Evolutionary conservation across 2,329 filamentous ascomycete species (phyloP).

Genomic region (Trichoderma atrobrunneum): DNA sequence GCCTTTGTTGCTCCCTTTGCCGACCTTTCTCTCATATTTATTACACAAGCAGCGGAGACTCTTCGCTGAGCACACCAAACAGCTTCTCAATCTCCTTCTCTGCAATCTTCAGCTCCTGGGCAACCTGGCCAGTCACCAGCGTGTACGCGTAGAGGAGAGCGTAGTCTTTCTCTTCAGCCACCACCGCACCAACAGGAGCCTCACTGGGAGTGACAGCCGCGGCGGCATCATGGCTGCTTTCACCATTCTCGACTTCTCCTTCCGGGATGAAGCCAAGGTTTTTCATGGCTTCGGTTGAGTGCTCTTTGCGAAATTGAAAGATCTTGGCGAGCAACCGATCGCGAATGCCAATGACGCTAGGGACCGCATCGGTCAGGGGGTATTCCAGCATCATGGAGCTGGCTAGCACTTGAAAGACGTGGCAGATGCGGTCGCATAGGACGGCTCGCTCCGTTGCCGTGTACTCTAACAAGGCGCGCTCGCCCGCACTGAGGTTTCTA

Average conservation of each 20-base stretch:
- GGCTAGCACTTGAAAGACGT: constrained; percentile 76
- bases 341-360: constrained; percentile 70
- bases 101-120: constrained; percentile 56
- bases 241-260: not conserved
- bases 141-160: constrained; percentile 90
- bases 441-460: constrained; percentile 75
- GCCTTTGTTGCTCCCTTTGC: not conserved
- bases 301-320: constrained; percentile 73
- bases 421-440: constrained; percentile 79
- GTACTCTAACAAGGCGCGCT: constrained; percentile 71
- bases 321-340: constrained; percentile 79
- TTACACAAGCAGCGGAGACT: constrained; percentile 20
- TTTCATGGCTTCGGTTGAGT: not conserved
- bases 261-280: not conserved
- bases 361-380: constrained; percentile 77
- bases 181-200: not conserved
- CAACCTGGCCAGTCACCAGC: constrained; percentile 60
- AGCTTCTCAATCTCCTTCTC: constrained; percentile 56
- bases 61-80: constrained; percentile 50
- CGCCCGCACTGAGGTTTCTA: constrained; percentile 67
- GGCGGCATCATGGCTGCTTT: not conserved
- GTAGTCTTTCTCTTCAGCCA: constrained; percentile 70
- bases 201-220: not conserved
- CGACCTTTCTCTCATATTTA: too few species aligned
- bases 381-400: constrained; percentile 89